Evolutionary conservation across 2,329 filamentous ascomycete species (phyloP).

Genomic region (Ceratocystis variospora): DNA sequence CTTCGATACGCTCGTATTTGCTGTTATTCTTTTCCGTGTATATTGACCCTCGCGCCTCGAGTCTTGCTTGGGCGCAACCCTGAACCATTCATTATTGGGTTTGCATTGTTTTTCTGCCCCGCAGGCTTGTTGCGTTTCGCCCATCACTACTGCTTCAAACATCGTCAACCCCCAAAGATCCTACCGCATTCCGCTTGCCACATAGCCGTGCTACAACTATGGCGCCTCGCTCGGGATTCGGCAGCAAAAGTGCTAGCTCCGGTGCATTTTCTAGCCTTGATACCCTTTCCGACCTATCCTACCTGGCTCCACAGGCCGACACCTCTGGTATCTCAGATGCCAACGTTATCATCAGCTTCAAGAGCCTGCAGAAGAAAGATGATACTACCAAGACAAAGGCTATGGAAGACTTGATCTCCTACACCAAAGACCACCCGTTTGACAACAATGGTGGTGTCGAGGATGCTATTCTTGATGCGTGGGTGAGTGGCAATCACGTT

Average conservation of each 20-base stretch:
- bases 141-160: not conserved
- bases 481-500: constrained; percentile 42
- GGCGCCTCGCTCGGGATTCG: constrained; percentile 11
- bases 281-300: constrained; percentile 46
- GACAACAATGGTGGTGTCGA: constrained; percentile 52
- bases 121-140: not conserved
- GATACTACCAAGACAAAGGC: constrained; percentile 83
- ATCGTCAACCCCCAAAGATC: not conserved
- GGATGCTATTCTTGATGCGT: constrained; percentile 72
- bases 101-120: constrained; percentile 2
- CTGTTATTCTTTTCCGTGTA: not conserved
- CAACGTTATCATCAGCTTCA: constrained; percentile 77
- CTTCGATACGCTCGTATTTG: not conserved
- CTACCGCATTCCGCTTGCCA: not conserved
- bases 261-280: constrained; percentile 5
- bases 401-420: constrained; percentile 65
- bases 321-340: constrained; percentile 64
- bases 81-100: not conserved
- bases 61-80: not conserved
- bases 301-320: constrained; percentile 74
- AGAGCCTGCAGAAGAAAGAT: constrained; percentile 86
- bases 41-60: not conserved
- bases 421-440: constrained; percentile 42
- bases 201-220: not conserved
- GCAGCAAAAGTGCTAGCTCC: constrained; percentile 7